Evolutionary conservation across 192 early-diverging fungal genomes (phyloP).

Genomic region (Mortierella alpina): DNA sequence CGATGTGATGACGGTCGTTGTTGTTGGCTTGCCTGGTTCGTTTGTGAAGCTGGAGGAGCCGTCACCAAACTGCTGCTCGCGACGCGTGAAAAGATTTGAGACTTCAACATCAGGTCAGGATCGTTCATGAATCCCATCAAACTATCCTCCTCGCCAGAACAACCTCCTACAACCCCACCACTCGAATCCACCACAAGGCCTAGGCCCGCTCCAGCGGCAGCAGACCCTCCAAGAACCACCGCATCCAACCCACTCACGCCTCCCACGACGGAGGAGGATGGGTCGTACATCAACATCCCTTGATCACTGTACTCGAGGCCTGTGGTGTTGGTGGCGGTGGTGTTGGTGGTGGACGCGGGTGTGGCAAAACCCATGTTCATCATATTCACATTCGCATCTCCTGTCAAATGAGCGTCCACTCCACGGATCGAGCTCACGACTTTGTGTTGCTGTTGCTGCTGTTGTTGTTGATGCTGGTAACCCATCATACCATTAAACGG

Average conservation of each 20-base stretch:
- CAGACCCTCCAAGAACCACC: background rate
- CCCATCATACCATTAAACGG: background rate
- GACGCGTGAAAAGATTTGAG: conserved; percentile 30
- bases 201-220: background rate
- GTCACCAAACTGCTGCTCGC: conserved; percentile 11
- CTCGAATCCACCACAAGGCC: background rate
- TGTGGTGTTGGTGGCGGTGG: too few species aligned
- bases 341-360: too few species aligned
- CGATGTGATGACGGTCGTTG: background rate
- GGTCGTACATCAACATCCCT: background rate
- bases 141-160: background rate
- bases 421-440: background rate
- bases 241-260: too few species aligned
- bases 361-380: too few species aligned
- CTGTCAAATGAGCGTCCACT: background rate
- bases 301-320: background rate
- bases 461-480: conserved; percentile 1
- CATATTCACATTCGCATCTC: too few species aligned
- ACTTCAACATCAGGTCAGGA: conserved; percentile 11
- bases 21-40: conserved; percentile 2
- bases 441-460: background rate
- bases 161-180: background rate
- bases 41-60: background rate
- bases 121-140: conserved; percentile 32
- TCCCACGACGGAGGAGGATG: too few species aligned